A percentile compares a stretch with the other conserved stretches of the same genome.
Evolutionary conservation across 2,329 filamentous ascomycete genomes (phyloP).

Genomic region (Fusarium graminum): DNA sequence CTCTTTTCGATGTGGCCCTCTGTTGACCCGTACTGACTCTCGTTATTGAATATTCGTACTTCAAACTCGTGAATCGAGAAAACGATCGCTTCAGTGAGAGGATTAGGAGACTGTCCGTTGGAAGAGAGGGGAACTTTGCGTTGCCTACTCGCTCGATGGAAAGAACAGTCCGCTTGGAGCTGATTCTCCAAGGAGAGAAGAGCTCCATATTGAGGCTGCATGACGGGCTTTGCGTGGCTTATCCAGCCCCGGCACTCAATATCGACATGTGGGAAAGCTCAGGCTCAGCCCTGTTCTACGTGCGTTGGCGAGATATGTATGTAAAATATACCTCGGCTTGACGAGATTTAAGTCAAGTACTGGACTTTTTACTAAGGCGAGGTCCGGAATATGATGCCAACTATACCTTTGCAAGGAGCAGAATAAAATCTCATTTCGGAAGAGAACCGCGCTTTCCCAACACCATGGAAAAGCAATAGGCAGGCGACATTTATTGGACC

Average conservation of each 20-base stretch:
- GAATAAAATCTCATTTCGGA: constrained; percentile 18
- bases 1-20: constrained; percentile 14
- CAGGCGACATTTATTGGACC: constrained; percentile 4
- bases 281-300: constrained; percentile 19
- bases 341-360: too few species aligned
- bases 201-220: constrained; percentile 25
- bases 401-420: constrained; percentile 5
- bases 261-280: constrained; percentile 22
- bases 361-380: too few species aligned
- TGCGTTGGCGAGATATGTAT: not conserved
- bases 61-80: not conserved
- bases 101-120: too few species aligned
- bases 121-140: not conserved
- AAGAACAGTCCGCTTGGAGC: constrained; percentile 13
- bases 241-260: constrained; percentile 14
- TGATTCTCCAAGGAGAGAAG: constrained; percentile 30
- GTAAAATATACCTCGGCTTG: not conserved
- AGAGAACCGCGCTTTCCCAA: constrained; percentile 31
- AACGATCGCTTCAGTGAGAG: not conserved
- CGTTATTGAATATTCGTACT: not conserved
- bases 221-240: constrained; percentile 27
- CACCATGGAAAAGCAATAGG: not conserved
- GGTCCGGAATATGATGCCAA: too few species aligned
- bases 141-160: constrained; percentile 1
- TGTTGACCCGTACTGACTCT: not conserved